Conservation (phyloP, 305 asterid species). For the Salvia sclarea region DNA sequence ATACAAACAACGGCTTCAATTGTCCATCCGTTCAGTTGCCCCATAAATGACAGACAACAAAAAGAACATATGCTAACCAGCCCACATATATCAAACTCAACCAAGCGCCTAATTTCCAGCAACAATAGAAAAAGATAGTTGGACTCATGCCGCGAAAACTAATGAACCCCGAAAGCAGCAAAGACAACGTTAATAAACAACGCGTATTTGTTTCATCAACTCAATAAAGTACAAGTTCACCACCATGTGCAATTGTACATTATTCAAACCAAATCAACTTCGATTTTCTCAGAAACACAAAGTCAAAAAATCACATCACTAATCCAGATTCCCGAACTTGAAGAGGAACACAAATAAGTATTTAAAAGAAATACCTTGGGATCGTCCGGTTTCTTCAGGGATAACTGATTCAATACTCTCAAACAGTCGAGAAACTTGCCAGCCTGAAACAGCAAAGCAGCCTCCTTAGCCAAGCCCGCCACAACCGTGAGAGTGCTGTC, state of each 20-base stretch:
- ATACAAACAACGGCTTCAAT: constrained; percentile 9
- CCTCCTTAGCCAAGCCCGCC: constrained; percentile 83
- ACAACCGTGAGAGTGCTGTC: constrained; percentile 60
- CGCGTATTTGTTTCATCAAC: neutral
- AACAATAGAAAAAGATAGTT: neutral
- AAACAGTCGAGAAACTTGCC: constrained; percentile 68
- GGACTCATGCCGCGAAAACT: neutral
- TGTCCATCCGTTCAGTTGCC: neutral
- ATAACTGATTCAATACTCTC: constrained; percentile 62
- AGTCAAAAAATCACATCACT: neutral
- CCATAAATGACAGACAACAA: constrained; percentile 4
- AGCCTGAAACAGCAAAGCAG: constrained; percentile 72
- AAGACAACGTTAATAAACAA: neutral
- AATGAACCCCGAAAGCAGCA: neutral
- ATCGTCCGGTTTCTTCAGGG: constrained; percentile 66
- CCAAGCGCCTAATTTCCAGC: neutral
- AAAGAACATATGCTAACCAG: neutral
- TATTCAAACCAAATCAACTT: constrained; percentile 13
- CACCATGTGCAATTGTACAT: constrained; percentile 5
- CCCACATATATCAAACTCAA: neutral
- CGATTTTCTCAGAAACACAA: constrained; percentile 1
- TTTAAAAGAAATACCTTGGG: constrained; percentile 57
- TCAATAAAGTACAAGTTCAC: constrained; percentile 14
- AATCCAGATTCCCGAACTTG: neutral
- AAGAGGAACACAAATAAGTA: neutral